phyloP scores from a whole-genome alignment of 495 filamentous ascomycete species.

The Recurvomyces mirabilis region DNA sequence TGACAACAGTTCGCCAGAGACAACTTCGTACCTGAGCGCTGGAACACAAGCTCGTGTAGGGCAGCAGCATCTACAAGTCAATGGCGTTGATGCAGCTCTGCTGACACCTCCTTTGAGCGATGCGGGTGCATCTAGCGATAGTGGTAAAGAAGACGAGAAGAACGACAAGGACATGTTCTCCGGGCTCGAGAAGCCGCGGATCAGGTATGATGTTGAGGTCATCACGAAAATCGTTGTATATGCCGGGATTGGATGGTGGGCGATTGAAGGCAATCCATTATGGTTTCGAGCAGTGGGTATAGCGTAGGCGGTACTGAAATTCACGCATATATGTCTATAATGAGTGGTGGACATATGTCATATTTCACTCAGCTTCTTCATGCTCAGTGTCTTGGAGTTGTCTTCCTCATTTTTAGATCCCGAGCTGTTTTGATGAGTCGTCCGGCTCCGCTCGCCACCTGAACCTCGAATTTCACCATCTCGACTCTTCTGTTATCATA shows the following conservation, averaged over 20 bases:
- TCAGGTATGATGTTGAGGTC: slow-evolving; percentile 94
- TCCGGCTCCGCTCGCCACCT: no score
- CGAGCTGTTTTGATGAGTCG: no score
- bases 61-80: slow-evolving; percentile 2
- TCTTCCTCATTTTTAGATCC: no score
- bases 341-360: no score
- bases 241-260: slow-evolving; percentile 69
- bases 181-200: slow-evolving; percentile 71
- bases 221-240: slow-evolving; percentile 95
- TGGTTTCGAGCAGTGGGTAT: slow-evolving; percentile 52
- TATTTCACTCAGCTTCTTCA: no score
- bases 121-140: slow-evolving; percentile 29
- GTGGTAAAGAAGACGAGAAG: slow-evolving; percentile 39
- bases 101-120: slow-evolving; percentile 30
- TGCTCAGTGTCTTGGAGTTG: no score
- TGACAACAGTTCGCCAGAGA: background rate
- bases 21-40: background rate
- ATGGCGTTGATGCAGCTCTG: slow-evolving; percentile 15
- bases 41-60: background rate
- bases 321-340: no score
- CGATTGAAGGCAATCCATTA: slow-evolving; percentile 54
- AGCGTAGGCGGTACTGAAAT: background rate
- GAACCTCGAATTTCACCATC: no score
- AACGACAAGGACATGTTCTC: slow-evolving; percentile 77
- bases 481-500: no score